A percentile compares a stretch with the other conserved stretches of the same genome.
Evolutionary conservation across 2,329 filamentous ascomycete genomes (phyloP).

Genomic region (Aspergillus alliaceus): DNA sequence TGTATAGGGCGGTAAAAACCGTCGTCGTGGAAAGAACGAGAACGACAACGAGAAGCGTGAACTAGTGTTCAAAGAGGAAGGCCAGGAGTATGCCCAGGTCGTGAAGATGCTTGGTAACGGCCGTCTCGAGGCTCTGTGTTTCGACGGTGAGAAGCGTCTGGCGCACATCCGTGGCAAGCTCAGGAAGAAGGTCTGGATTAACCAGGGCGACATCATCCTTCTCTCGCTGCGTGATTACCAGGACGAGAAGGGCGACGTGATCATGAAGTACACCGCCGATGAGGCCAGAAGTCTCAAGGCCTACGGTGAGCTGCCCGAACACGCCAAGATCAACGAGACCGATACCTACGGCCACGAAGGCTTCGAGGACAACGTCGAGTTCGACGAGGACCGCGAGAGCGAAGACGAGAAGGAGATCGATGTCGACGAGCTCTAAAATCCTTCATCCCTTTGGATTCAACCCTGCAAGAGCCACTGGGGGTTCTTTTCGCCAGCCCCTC

Average conservation of each 20-base stretch:
- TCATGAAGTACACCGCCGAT: slow-evolving; percentile 93
- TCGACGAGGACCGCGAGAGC: slow-evolving; percentile 83
- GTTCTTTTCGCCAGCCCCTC: slow-evolving; percentile 15
- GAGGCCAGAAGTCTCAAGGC: slow-evolving; percentile 94
- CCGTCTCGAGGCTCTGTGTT: slow-evolving; percentile 88
- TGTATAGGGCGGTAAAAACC: slow-evolving; percentile 90
- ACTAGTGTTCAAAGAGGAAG: slow-evolving; percentile 97
- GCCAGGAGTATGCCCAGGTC: slow-evolving; percentile 87
- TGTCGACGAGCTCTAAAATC: slow-evolving; percentile 85
- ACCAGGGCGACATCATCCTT: slow-evolving; percentile 93
- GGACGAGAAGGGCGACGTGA: slow-evolving; percentile 89
- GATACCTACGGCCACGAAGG: slow-evolving; percentile 87
- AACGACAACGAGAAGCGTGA: slow-evolving; percentile 99
- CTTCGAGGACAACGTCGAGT: slow-evolving; percentile 97
- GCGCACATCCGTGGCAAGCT: slow-evolving; percentile 93
- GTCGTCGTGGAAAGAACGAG: slow-evolving; percentile 97
- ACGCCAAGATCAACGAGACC: slow-evolving; percentile 99
- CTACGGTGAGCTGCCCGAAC: slow-evolving; percentile 95
- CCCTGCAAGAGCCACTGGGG: slow-evolving; percentile 30
- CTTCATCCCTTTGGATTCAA: slow-evolving; percentile 30
- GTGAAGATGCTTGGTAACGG: slow-evolving; percentile 97
- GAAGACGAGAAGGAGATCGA: slow-evolving; percentile 78
- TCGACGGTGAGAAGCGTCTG: slow-evolving; percentile 85
- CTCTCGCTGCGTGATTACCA: slow-evolving; percentile 88
- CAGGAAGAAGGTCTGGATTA: slow-evolving; percentile 99